These are phyloP conservation scores for Pythium folliculosum DNA, from an alignment of 352 stramenopile species.

Conservation along the genomic window DNA sequence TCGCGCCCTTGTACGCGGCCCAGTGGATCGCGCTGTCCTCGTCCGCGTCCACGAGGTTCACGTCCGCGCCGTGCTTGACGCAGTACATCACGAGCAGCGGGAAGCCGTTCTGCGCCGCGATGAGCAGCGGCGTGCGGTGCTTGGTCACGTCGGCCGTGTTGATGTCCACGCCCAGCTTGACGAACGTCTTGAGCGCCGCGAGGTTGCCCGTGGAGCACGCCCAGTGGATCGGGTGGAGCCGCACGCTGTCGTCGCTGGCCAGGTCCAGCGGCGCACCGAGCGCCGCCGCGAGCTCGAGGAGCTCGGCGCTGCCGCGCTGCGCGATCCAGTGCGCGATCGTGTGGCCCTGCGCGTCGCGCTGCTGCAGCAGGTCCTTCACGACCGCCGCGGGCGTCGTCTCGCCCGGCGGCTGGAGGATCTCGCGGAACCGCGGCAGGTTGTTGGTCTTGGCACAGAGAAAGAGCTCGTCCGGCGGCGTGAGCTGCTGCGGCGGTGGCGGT, in stretches of 20 bases:
- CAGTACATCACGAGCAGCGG: slow-evolving; percentile 76
- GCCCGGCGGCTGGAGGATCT: slow-evolving; percentile 36
- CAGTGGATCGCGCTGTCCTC: slow-evolving; percentile 83
- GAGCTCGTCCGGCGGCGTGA: slow-evolving; percentile 58
- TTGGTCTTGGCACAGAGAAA: slow-evolving; percentile 65
- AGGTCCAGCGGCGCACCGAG: slow-evolving; percentile 54
- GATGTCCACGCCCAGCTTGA: slow-evolving; percentile 68
- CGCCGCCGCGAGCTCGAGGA: slow-evolving; percentile 57
- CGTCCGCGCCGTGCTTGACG: slow-evolving; percentile 69
- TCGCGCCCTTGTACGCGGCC: slow-evolving; percentile 85
- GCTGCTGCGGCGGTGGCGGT: slow-evolving; percentile 3
- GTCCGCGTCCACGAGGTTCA: slow-evolving; percentile 64
- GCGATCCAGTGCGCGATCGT: slow-evolving; percentile 75
- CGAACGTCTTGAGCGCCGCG: slow-evolving; percentile 52
- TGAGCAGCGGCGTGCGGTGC: slow-evolving; percentile 68
- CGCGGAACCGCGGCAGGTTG: slow-evolving; percentile 53
- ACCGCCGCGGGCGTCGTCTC: slow-evolving; percentile 33
- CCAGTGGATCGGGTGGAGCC: slow-evolving; percentile 85
- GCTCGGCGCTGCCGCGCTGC: slow-evolving; percentile 50
- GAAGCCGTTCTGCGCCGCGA: slow-evolving; percentile 78
- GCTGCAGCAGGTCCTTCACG: slow-evolving; percentile 22
- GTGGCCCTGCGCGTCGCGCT: slow-evolving; percentile 64
- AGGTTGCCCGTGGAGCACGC: slow-evolving; percentile 78
- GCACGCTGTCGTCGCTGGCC: slow-evolving; percentile 57
- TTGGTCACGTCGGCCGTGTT: slow-evolving; percentile 78